phyloP scores from a whole-genome alignment of 805 yeast genomes.

The Starmerella lactis-condensi region DNA sequence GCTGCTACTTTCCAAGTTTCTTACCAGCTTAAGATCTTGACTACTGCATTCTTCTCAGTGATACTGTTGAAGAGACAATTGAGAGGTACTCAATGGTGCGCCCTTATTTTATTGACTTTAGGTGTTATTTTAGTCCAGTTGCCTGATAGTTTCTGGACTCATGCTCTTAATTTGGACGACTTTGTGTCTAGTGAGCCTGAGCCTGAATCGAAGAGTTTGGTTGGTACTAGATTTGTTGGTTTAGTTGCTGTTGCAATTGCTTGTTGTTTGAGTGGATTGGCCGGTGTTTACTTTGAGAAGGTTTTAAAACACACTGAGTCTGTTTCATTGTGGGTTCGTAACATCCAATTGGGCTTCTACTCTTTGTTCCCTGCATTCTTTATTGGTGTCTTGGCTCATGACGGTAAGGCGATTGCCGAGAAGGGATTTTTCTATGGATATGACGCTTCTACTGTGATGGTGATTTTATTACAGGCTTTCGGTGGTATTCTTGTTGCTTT shows the following conservation, averaged over 20 bases:
- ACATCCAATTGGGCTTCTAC: slow-evolving; percentile 25
- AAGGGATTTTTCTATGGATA: slow-evolving; percentile 27
- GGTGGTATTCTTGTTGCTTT: slow-evolving; percentile 28
- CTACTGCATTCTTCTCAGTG: slow-evolving; percentile 28
- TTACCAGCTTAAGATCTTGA: slow-evolving; percentile 27
- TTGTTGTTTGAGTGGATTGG: slow-evolving; percentile 25
- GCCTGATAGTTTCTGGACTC: slow-evolving; percentile 16
- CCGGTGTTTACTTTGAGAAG: slow-evolving; percentile 29
- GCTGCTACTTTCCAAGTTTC: slow-evolving; percentile 30
- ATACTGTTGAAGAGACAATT: slow-evolving; percentile 22
- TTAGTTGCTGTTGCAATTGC: slow-evolving; percentile 24
- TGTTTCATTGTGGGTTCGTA: slow-evolving; percentile 26
- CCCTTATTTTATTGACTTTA: slow-evolving; percentile 23
- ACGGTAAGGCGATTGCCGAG: slow-evolving; percentile 21
- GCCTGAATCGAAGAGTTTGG: slow-evolving; percentile 6
- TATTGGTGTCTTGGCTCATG: slow-evolving; percentile 23
- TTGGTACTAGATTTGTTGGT: slow-evolving; percentile 16
- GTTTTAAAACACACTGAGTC: slow-evolving; percentile 25
- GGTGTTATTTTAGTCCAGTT: slow-evolving; percentile 28
- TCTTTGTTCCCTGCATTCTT: slow-evolving; percentile 26
- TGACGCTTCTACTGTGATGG: slow-evolving; percentile 24
- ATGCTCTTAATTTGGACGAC: slow-evolving; percentile 7
- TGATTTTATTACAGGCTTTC: slow-evolving; percentile 25
- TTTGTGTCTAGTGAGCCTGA: slow-evolving; percentile 11
- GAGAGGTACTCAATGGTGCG: slow-evolving; percentile 23